These are phyloP conservation scores for Raddia guianensis DNA, from an alignment of 176 grass and related monocot species.

Conservation along the genomic window DNA sequence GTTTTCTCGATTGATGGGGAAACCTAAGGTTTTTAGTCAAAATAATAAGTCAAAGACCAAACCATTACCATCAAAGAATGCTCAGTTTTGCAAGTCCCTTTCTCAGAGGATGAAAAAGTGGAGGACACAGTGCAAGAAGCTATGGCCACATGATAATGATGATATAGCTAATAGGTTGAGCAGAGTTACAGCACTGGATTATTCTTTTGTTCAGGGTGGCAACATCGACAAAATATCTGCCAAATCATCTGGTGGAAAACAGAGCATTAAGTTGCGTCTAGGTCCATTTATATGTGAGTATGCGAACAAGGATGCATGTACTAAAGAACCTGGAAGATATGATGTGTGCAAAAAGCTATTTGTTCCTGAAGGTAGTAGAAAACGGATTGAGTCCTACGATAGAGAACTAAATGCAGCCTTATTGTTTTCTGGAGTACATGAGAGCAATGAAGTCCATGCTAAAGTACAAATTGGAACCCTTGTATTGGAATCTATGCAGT, in stretches of 20 bases:
- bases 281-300: slow-evolving; percentile 21
- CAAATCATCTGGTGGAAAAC: slow-evolving; percentile 11
- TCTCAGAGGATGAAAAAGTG: slow-evolving; percentile 29
- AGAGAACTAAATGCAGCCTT: slow-evolving; percentile 13
- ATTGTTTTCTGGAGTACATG: slow-evolving; percentile 33
- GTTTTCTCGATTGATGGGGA: slow-evolving; percentile 49
- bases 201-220: slow-evolving; percentile 31
- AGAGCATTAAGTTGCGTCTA: slow-evolving; percentile 24
- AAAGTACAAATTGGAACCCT: slow-evolving; percentile 31
- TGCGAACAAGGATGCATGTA: slow-evolving; percentile 25
- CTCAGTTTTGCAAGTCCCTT: slow-evolving; percentile 27
- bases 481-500: slow-evolving; percentile 35
- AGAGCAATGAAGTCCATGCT: slow-evolving; percentile 26
- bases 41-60: slow-evolving; percentile 34
- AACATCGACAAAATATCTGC: slow-evolving; percentile 22
- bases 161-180: slow-evolving; percentile 11
- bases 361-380: slow-evolving; percentile 36
- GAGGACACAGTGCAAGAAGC: slow-evolving; percentile 27
- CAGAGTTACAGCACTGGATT: slow-evolving; percentile 28
- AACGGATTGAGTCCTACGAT: slow-evolving; percentile 16
- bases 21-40: slow-evolving; percentile 13
- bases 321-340: slow-evolving; percentile 32
- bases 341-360: slow-evolving; percentile 19
- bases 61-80: slow-evolving; percentile 38
- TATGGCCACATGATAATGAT: slow-evolving; percentile 21